Conservation (phyloP, 2,329 filamentous ascomycete species). For the Sporothrix protearum region DNA sequence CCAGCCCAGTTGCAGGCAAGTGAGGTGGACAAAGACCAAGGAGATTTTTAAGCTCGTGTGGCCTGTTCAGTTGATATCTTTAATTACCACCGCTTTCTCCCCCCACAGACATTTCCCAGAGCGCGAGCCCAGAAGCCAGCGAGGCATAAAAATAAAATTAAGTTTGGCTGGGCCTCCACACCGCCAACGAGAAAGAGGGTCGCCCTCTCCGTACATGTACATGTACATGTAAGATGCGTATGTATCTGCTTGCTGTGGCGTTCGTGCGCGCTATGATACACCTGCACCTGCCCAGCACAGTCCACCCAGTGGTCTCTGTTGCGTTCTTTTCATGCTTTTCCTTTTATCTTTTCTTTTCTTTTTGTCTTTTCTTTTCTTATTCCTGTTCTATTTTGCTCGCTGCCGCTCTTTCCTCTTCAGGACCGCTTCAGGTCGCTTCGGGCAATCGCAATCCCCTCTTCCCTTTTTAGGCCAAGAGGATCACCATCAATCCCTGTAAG, state of each 20-base stretch:
- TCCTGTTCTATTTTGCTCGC: background rate
- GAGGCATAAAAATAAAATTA: conserved; percentile 10
- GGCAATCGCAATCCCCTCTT: background rate
- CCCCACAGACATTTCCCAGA: conserved; percentile 8
- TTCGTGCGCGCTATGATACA: background rate
- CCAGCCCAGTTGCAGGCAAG: background rate
- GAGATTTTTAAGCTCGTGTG: background rate
- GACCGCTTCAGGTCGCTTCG: background rate
- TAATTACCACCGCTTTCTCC: conserved; percentile 1
- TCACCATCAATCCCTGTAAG: background rate
- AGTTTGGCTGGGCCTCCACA: conserved; percentile 13
- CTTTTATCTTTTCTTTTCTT: background rate
- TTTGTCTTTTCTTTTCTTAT: background rate
- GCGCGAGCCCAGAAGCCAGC: background rate
- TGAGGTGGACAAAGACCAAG: background rate
- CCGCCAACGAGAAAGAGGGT: background rate
- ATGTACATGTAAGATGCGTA: no score
- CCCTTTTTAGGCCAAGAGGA: conserved; percentile 2
- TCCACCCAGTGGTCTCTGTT: background rate
- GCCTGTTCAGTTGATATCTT: background rate
- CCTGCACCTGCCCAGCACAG: background rate
- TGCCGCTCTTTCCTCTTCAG: conserved; percentile 8
- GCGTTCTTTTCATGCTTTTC: background rate
- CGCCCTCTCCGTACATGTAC: background rate
- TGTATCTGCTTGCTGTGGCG: background rate